phyloP scores from a whole-genome alignment of 495 filamentous ascomycete genomes.

The Glutinoglossum americanum region DNA sequence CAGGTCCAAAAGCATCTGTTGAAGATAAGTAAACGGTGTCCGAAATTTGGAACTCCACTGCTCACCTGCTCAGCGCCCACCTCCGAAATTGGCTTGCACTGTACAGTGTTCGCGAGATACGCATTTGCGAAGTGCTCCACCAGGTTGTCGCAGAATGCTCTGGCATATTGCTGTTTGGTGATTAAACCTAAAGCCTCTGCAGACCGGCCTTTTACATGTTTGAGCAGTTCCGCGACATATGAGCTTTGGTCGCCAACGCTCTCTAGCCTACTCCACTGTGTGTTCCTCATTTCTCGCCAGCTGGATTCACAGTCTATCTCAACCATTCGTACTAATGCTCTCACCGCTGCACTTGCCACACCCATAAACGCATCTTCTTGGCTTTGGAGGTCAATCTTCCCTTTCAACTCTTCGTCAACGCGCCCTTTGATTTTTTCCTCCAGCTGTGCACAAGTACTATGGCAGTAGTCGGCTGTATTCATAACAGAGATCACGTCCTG shows the following conservation, averaged over 20 bases:
- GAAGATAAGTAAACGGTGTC: background rate
- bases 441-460: slow-evolving; percentile 72
- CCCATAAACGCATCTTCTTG: slow-evolving; percentile 93
- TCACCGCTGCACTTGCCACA: slow-evolving; percentile 71
- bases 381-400: slow-evolving; percentile 66
- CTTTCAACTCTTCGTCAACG: slow-evolving; percentile 55
- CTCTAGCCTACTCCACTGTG: slow-evolving; percentile 86
- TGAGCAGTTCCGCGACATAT: slow-evolving; percentile 65
- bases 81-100: slow-evolving; percentile 75
- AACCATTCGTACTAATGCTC: slow-evolving; percentile 62
- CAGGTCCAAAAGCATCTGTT: slow-evolving; percentile 75
- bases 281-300: slow-evolving; percentile 96
- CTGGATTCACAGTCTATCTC: slow-evolving; percentile 62
- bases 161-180: slow-evolving; percentile 82
- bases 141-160: slow-evolving; percentile 84
- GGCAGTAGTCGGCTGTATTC: slow-evolving; percentile 96
- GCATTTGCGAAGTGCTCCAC: slow-evolving; percentile 63
- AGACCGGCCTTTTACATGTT: slow-evolving; percentile 42
- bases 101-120: slow-evolving; percentile 67
- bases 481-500: slow-evolving; percentile 70
- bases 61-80: slow-evolving; percentile 82
- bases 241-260: slow-evolving; percentile 87
- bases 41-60: background rate
- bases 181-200: slow-evolving; percentile 55
- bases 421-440: slow-evolving; percentile 86